phyloP scores from a whole-genome alignment of 2,329 filamentous ascomycete genomes.

The Penicillium occitanis region DNA sequence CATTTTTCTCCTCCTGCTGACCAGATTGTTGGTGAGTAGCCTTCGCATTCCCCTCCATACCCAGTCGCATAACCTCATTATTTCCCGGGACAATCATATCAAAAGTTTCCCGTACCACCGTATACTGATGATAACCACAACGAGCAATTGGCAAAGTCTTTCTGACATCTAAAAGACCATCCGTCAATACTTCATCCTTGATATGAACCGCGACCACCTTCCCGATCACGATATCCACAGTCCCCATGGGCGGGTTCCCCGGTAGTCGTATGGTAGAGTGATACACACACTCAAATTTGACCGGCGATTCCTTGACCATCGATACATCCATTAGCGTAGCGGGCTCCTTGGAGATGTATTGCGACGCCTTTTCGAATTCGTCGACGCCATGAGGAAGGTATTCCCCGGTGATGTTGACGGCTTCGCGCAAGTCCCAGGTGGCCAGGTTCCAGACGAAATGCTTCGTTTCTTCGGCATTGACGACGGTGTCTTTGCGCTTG shows the following conservation, averaged over 20 bases:
- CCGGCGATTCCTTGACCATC: constrained; percentile 55
- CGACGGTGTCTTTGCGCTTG: constrained; percentile 57
- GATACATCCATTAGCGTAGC: constrained; percentile 45
- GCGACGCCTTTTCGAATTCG: constrained; percentile 57
- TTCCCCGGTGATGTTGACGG: constrained; percentile 57
- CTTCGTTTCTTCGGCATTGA: constrained; percentile 57
- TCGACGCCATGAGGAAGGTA: constrained; percentile 40
- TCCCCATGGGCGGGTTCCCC: constrained; percentile 58
- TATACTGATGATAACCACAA: constrained; percentile 62
- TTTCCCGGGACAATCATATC: constrained; percentile 51
- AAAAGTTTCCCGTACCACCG: constrained; percentile 57
- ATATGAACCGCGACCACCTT: constrained; percentile 60
- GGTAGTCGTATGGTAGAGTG: constrained; percentile 57
- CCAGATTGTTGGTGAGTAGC: constrained; percentile 21
- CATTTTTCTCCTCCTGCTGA: background rate
- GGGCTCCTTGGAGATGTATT: constrained; percentile 49
- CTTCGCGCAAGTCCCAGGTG: constrained; percentile 56
- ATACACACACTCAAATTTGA: constrained; percentile 61
- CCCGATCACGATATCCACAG: constrained; percentile 59
- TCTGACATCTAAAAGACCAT: constrained; percentile 56
- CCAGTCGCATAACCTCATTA: constrained; percentile 44
- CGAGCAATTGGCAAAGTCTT: constrained; percentile 61
- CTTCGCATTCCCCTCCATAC: constrained; percentile 42
- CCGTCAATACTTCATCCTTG: constrained; percentile 54
- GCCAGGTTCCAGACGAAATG: constrained; percentile 62